Percentiles rank a stretch among this genome's conserved stretches.
Evolutionary conservation across 2,329 filamentous ascomycete species (phyloP).

Genomic region (Sarocladium brachiariae): DNA sequence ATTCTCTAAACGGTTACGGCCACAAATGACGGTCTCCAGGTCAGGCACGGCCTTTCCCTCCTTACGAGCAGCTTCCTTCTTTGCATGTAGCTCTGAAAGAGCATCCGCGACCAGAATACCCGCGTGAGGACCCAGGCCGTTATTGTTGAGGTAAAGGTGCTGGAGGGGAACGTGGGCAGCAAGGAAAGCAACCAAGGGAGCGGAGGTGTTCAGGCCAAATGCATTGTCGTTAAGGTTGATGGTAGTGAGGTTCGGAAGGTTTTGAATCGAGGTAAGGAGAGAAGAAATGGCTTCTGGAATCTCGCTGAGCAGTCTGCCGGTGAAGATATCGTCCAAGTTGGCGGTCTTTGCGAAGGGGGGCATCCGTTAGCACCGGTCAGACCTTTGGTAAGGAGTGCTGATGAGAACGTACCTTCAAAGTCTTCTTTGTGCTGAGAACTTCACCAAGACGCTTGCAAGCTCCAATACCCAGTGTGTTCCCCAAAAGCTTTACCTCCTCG

Average conservation of each 20-base stretch:
- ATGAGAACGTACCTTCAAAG: conserved; percentile 53
- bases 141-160: conserved; percentile 96
- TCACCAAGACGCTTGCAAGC: conserved; percentile 81
- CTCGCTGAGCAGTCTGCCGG: conserved; percentile 83
- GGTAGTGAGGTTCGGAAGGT: conserved; percentile 79
- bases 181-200: conserved; percentile 87
- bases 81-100: conserved; percentile 71
- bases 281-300: conserved; percentile 84
- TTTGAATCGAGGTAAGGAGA: conserved; percentile 79
- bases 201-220: conserved; percentile 91
- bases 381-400: background rate
- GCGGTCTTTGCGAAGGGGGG: conserved; percentile 50
- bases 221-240: conserved; percentile 97
- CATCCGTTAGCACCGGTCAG: background rate
- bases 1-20: conserved; percentile 90
- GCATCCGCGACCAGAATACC: conserved; percentile 86
- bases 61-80: conserved; percentile 73
- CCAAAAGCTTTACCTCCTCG: conserved; percentile 78
- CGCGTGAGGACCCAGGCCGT: conserved; percentile 87
- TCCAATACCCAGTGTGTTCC: conserved; percentile 87
- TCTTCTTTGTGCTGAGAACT: conserved; percentile 78
- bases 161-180: conserved; percentile 81
- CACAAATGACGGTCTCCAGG: conserved; percentile 95
- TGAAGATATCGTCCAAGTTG: conserved; percentile 97
- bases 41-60: conserved; percentile 66